Conservation (phyloP, 73 alveolate species). For the Stentor roeselii region DNA sequence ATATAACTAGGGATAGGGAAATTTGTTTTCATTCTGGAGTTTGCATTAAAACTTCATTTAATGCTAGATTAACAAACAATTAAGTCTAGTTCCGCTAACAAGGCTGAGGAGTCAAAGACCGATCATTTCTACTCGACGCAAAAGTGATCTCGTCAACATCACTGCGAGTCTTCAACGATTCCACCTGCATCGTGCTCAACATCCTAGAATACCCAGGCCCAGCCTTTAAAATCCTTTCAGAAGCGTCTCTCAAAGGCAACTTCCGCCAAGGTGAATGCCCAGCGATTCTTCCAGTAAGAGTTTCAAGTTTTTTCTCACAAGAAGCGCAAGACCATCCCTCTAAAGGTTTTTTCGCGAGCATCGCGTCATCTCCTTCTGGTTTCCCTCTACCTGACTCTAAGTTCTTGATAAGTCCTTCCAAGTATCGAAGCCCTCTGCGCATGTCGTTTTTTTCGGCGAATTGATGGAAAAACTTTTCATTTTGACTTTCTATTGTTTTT, state of each 20-base stretch:
- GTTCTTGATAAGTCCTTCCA: conserved; percentile 63
- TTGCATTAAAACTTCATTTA: background rate
- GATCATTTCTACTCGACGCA: background rate
- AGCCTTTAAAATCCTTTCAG: conserved; percentile 70
- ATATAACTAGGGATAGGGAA: background rate
- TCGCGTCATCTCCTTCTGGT: conserved; percentile 75
- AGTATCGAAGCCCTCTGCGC: conserved; percentile 40
- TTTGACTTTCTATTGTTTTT: conserved; percentile 67
- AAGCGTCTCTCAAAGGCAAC: conserved; percentile 78
- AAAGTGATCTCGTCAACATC: background rate
- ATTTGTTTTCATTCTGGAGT: background rate
- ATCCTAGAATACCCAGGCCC: conserved; percentile 93
- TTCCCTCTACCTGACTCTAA: conserved; percentile 35
- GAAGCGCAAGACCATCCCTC: conserved; percentile 90
- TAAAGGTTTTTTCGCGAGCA: conserved; percentile 84
- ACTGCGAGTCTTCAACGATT: background rate
- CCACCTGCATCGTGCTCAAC: conserved; percentile 78
- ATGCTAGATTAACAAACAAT: too few relatives aligned
- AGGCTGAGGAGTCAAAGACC: conserved; percentile 4
- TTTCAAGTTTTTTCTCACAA: conserved; percentile 62
- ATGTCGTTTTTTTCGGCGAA: background rate
- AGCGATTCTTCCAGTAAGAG: conserved; percentile 59
- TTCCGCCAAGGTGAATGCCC: conserved; percentile 76
- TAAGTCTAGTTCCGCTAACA: too few relatives aligned
- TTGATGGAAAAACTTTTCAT: conserved; percentile 53